Base-by-base conservation (phyloP, 768 basidiomycete species). In the Naganishia randhawae region DNA sequence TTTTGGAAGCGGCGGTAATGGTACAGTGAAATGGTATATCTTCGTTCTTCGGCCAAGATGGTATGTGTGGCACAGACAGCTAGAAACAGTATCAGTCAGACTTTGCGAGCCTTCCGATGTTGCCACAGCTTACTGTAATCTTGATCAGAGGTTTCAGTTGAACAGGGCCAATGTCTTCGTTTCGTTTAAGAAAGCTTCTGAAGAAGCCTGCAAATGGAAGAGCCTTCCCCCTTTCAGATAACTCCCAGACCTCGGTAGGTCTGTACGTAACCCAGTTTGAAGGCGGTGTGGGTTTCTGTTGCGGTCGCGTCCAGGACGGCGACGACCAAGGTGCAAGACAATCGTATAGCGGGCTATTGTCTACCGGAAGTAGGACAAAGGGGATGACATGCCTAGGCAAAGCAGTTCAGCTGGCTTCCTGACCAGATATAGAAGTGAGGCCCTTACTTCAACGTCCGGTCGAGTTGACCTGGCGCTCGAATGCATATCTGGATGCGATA, bases 1-100 rank as follows among this genome's bases (percentile, higher is more conserved):
- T 3, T 8, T 35, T 27, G 33, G n/a, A 1, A 37, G 35, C 7
- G 3, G 57, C 37, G 39, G 37, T 61, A 22, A 37, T 22, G 5
- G 11, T 10, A 22, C 41, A 25, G 39, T 61, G 57, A 39, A 61
- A 61, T 1, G 57, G 57, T 10, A 61, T 61, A 10, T 35, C 16
- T 41, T 61, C n/a, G 39, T 61, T 41, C 7, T 39, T n/a, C 16
- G 57, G 57, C 57, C 57, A 61, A 3, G 57, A 61, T 25, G 16
- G 57, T 4, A 61, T 6, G 3, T 35, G 37, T 6, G 57, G 57
- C 11, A 61, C 57, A 39, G 57, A 25, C 1, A 61, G 57, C 57
- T 61, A 33, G n/a, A 22, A 17, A 16, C 4, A 17, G 13, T 7
- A n/a, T 22, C 45, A 22, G 19, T 13, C 19, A 22, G 4, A 6